These are phyloP conservation scores for Cinchona pubescens DNA, from an alignment of 257 asterid genomes.

Conservation along the genomic window DNA sequence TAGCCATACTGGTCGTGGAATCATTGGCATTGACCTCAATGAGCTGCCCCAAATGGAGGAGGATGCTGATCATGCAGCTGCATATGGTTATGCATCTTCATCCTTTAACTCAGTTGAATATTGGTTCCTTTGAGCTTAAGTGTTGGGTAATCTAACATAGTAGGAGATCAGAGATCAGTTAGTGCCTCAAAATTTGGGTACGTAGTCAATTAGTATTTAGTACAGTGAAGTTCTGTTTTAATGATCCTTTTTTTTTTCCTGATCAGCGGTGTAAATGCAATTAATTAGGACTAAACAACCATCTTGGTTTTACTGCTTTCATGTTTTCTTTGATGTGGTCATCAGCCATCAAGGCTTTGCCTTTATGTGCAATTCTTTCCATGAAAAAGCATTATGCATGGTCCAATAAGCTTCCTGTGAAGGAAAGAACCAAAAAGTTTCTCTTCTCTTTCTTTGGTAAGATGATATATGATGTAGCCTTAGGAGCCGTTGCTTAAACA, in stretches of 20 bases:
- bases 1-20: constrained; percentile 12
- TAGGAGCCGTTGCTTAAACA: constrained; percentile 14
- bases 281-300: constrained; percentile 3
- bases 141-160: constrained; percentile 1
- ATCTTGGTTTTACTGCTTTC: constrained; percentile 24
- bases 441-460: constrained; percentile 3
- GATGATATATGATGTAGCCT: not conserved
- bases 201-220: not conserved
- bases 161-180: not conserved
- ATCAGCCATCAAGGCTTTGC: constrained; percentile 12
- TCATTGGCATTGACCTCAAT: constrained; percentile 49
- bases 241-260: not conserved
- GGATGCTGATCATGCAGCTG: constrained; percentile 15
- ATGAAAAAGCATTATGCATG: constrained; percentile 22
- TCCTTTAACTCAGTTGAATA: constrained; percentile 15
- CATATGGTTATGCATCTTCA: constrained; percentile 14
- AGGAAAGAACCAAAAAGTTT: constrained; percentile 10
- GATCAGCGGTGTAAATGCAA: not conserved
- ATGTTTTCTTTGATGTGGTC: constrained; percentile 15
- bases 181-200: constrained; percentile 5
- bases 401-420: constrained; percentile 25
- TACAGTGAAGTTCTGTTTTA: not conserved
- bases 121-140: constrained; percentile 13
- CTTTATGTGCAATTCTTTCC: constrained; percentile 18
- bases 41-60: constrained; percentile 39